Percentiles rank a stretch among this genome's conserved stretches.
Conservation (phyloP, 2,329 filamentous ascomycete genomes). For the Parafenestella ontariensis region DNA sequence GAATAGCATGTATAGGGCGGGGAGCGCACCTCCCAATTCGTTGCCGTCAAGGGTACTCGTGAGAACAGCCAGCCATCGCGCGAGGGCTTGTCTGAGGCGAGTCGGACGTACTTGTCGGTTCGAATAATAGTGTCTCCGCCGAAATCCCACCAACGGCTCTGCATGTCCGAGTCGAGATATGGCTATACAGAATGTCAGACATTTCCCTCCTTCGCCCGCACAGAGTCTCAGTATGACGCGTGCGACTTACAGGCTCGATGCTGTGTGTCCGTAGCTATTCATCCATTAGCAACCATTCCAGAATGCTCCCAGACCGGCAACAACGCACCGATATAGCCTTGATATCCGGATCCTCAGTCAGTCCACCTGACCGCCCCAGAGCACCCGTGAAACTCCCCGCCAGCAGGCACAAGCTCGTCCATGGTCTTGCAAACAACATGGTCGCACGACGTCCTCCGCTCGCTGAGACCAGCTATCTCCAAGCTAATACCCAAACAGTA, state of each 20-base stretch:
- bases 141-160: conserved; percentile 99
- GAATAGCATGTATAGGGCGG: background rate
- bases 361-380: conserved; percentile 35
- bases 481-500: conserved; percentile 8
- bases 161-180: conserved; percentile 97
- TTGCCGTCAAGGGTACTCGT: conserved; percentile 90
- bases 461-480: conserved; percentile 24
- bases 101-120: conserved; percentile 82
- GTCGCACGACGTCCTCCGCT: conserved; percentile 22
- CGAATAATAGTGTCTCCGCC: conserved; percentile 90
- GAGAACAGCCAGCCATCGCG: conserved; percentile 95
- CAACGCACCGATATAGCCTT: conserved; percentile 70
- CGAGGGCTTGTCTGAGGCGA: conserved; percentile 88
- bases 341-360: conserved; percentile 57
- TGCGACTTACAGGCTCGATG: conserved; percentile 72
- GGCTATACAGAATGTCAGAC: conserved; percentile 63
- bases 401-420: conserved; percentile 48
- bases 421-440: conserved; percentile 47
- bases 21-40: conserved; percentile 83
- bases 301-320: conserved; percentile 8
- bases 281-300: conserved; percentile 26
- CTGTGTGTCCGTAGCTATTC: conserved; percentile 84
- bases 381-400: conserved; percentile 43
- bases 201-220: background rate
- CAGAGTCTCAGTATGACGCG: background rate